Base-by-base conservation (phyloP, 345 rosid species). In the Citrus hindsii region DNA sequence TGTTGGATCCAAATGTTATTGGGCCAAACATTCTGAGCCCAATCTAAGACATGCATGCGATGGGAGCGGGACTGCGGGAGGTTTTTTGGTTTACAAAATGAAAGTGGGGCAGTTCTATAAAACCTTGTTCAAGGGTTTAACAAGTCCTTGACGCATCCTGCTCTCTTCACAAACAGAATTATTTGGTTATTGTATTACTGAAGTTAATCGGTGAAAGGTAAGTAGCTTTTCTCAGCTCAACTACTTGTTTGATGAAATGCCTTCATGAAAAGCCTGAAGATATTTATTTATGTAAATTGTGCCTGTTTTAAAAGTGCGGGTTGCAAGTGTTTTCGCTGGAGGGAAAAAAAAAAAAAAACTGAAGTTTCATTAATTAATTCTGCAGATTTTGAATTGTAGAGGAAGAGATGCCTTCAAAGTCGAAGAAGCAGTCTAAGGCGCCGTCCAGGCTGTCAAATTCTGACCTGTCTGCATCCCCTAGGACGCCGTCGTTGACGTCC, bases 331-430 rank as follows among this genome's bases (percentile, higher is more conserved):
- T 68, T 40, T 61, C 28, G 65, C 33, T 27, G 14, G 14, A 35
- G 7, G 37, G 7, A 0, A 33, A 5, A 35, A 35, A 35, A 12
- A 42, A 12, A 42, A 12, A 42, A 24, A 4, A 30, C 33, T 30
- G 38, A 30, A 59, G 25, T 3, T 59, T 59, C 27, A 24, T n/a
- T 24, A 8, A 58, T n/a, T 58, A 7, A 58, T 56, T 62, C 65
- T 51, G 46, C 69, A 46, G 69, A 63, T 48, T 58, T 35, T 28
- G 42, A 27, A 27, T 28, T 27, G 4, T 75, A 2, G n/a, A 78
- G 25, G 63, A 53, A 67, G 67, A 75, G 82, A 93, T 93, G 98
- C 92, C 97, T 68, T 84, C 97, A 16, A 90, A 85, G 87, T 28
- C 86, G 62, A 91, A 89, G 83, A 93, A 89, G 84, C 83, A 87